Evolutionary conservation across 805 yeast genomes (phyloP).

Genomic region (Teunomyces tritomae): DNA sequence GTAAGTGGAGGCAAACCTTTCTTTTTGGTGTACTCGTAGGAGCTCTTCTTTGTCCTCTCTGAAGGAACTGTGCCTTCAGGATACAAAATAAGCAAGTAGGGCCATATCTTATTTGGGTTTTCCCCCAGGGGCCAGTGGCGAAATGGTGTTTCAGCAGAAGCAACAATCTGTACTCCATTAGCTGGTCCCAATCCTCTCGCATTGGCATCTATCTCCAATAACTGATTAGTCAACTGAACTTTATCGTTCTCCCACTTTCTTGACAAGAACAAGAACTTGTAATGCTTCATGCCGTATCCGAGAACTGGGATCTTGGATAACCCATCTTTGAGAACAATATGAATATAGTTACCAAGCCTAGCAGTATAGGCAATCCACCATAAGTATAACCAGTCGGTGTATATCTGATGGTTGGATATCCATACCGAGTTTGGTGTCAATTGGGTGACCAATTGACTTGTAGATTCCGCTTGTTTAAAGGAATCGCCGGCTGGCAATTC

Average conservation of each 20-base stretch:
- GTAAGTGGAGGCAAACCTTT: slow-evolving; percentile 47
- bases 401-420: slow-evolving; percentile 90
- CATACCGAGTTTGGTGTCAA: slow-evolving; percentile 51
- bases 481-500: slow-evolving; percentile 5
- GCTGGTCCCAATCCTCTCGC: slow-evolving; percentile 58
- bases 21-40: slow-evolving; percentile 57
- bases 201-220: slow-evolving; percentile 58
- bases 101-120: slow-evolving; percentile 25
- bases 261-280: slow-evolving; percentile 72
- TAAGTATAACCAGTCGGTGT: slow-evolving; percentile 87
- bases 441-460: slow-evolving; percentile 4
- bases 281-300: slow-evolving; percentile 84
- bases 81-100: slow-evolving; percentile 68
- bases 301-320: slow-evolving; percentile 72
- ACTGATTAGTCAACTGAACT: slow-evolving; percentile 50
- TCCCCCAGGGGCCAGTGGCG: slow-evolving; percentile 32
- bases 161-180: slow-evolving; percentile 36
- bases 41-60: slow-evolving; percentile 55
- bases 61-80: slow-evolving; percentile 95
- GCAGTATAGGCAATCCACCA: slow-evolving; percentile 85
- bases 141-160: slow-evolving; percentile 21
- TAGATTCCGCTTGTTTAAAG: slow-evolving; percentile 6
- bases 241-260: slow-evolving; percentile 86
- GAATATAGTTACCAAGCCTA: slow-evolving; percentile 59
- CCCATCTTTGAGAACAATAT: slow-evolving; percentile 69